Conservation (phyloP, 2,329 filamentous ascomycete species). For the Fusarium sacchari region DNA sequence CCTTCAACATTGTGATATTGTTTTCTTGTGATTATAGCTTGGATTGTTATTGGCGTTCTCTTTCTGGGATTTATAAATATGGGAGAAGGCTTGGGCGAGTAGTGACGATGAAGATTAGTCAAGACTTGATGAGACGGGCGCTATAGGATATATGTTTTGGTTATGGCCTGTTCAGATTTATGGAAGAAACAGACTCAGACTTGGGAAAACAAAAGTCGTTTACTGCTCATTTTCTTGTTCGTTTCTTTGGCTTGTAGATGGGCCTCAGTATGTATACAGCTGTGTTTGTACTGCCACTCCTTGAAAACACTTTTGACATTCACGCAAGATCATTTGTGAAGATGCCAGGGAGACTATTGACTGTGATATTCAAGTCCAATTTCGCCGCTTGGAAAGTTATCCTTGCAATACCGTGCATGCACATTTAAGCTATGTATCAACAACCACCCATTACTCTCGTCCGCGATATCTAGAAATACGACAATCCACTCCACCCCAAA, state of each 20-base stretch:
- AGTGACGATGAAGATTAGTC: slow-evolving; percentile 10
- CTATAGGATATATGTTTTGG: slow-evolving; percentile 6
- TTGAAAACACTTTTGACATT: background rate
- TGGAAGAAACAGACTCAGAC: background rate
- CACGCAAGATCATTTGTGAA: background rate
- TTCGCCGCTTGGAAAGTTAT: background rate
- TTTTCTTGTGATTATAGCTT: background rate
- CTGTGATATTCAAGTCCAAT: background rate
- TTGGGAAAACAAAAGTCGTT: slow-evolving; percentile 3
- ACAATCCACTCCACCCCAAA: slow-evolving; percentile 71
- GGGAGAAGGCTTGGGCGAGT: background rate
- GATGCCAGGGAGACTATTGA: background rate
- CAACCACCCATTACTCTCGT: background rate
- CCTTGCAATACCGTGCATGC: background rate
- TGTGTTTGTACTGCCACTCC: background rate
- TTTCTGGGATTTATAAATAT: background rate
- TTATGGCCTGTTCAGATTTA: background rate
- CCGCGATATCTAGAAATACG: slow-evolving; percentile 56
- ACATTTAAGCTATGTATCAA: background rate
- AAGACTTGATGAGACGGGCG: slow-evolving; percentile 10
- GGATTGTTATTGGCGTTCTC: slow-evolving; percentile 5
- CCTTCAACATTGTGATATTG: background rate
- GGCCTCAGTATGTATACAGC: background rate
- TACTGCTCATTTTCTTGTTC: background rate
- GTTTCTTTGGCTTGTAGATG: background rate